Conservation (phyloP, 768 basidiomycete genomes). For the Psilocybe azurescens region DNA sequence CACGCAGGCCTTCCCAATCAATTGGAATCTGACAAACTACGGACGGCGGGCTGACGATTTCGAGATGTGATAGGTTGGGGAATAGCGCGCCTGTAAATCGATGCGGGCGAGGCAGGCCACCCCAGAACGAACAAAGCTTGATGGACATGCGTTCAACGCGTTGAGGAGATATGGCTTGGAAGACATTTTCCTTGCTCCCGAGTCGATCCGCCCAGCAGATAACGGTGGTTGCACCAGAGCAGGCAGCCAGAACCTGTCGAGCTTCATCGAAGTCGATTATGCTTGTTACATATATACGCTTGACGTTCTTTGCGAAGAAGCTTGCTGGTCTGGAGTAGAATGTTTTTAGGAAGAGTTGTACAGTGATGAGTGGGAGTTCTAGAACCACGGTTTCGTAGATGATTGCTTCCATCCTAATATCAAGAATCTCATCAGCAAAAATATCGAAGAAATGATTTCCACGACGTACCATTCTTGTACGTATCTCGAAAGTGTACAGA, state of each 20-base stretch:
- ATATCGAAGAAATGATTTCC: background rate
- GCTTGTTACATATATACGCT: constrained; percentile 31
- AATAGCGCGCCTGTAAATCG: constrained; percentile 20
- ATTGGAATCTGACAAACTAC: constrained; percentile 10
- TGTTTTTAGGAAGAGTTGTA: constrained; percentile 33
- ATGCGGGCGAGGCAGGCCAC: background rate
- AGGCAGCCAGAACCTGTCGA: constrained; percentile 28
- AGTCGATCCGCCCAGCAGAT: constrained; percentile 32
- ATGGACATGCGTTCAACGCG: constrained; percentile 26
- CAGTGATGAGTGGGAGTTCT: constrained; percentile 20
- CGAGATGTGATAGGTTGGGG: constrained; percentile 32
- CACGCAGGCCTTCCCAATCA: constrained; percentile 31
- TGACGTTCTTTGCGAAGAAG: constrained; percentile 35
- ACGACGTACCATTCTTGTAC: constrained; percentile 30
- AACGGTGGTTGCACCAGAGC: constrained; percentile 28
- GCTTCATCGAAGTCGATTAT: constrained; percentile 25
- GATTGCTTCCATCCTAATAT: constrained; percentile 35
- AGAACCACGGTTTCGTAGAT: constrained; percentile 38
- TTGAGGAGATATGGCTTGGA: constrained; percentile 11
- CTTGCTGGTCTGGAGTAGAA: constrained; percentile 28
- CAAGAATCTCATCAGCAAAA: background rate
- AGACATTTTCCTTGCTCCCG: constrained; percentile 7
- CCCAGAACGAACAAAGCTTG: constrained; percentile 26
- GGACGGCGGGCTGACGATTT: constrained; percentile 32
- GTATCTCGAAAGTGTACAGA: constrained; percentile 30